Percentiles rank a stretch among this genome's conserved stretches.
Evolutionary conservation across 805 yeast species (phyloP).

Genomic region (Teunomyces lycoperdinae): DNA sequence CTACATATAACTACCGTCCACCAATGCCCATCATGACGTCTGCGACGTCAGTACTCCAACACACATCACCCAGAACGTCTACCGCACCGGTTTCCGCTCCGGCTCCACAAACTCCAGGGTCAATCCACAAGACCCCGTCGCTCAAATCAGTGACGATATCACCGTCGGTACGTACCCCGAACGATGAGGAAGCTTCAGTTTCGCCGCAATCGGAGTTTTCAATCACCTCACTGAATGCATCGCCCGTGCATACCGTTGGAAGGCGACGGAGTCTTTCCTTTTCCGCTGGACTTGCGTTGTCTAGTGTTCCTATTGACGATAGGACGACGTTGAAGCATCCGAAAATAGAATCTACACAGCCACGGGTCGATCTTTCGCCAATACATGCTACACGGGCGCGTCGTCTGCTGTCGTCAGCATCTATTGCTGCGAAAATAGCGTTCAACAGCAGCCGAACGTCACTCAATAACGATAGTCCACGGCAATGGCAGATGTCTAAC

Average conservation of each 20-base stretch:
- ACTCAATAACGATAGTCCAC: constrained; percentile 9
- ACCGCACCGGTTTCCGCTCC: constrained; percentile 8
- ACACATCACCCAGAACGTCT: constrained; percentile 8
- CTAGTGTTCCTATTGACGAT: not conserved
- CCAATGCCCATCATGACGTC: constrained; percentile 9
- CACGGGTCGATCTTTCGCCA: not conserved
- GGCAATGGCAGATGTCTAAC: constrained; percentile 11
- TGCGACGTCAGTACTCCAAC: not conserved
- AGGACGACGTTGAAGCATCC: constrained; percentile 2
- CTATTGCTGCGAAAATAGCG: constrained; percentile 28
- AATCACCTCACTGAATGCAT: not conserved
- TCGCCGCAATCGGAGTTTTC: constrained; percentile 19
- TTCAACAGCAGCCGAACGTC: constrained; percentile 21
- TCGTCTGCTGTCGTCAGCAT: constrained; percentile 13
- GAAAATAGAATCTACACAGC: not conserved
- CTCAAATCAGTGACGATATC: constrained; percentile 39
- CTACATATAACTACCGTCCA: constrained; percentile 18
- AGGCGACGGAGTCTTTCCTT: constrained; percentile 14
- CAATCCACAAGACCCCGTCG: constrained; percentile 29
- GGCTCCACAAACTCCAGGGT: constrained; percentile 14
- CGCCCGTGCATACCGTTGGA: constrained; percentile 1
- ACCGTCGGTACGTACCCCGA: constrained; percentile 24
- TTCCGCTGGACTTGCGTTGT: not conserved
- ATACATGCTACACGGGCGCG: not conserved
- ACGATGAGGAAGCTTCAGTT: constrained; percentile 3